Percentiles rank a stretch among this genome's conserved stretches.
Evolutionary conservation across 768 basidiomycete genomes (phyloP).

Genomic region (Jaapia argillacea): DNA sequence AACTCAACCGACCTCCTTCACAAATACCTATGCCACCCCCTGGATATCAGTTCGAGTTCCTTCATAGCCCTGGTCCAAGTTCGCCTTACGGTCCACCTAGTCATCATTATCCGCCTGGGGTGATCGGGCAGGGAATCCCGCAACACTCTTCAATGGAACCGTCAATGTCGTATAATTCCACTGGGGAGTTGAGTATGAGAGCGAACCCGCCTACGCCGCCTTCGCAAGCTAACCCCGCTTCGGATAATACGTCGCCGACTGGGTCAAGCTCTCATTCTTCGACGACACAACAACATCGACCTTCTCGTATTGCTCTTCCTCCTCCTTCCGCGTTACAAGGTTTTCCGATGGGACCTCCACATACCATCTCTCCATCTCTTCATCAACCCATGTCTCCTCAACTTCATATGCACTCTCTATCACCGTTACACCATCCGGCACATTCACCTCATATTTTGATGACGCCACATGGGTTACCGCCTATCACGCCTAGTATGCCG

Average conservation of each 20-base stretch:
- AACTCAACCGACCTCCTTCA: slow-evolving; percentile 4
- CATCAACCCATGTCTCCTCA: slow-evolving; percentile 5
- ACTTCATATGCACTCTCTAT: slow-evolving; percentile 19
- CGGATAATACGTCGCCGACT: background rate
- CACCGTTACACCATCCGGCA: slow-evolving; percentile 23
- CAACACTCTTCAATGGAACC: slow-evolving; percentile 7
- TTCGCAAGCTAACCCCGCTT: background rate
- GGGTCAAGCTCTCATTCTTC: background rate
- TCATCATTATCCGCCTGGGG: slow-evolving; percentile 7
- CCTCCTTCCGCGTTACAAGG: slow-evolving; percentile 40
- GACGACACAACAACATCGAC: background rate
- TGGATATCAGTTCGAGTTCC: slow-evolving; percentile 27
- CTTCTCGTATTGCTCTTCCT: slow-evolving; percentile 44
- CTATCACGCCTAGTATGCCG: slow-evolving; percentile 97
- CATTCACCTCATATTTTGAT: slow-evolving; percentile 19
- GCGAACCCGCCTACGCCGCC: background rate
- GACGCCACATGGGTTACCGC: slow-evolving; percentile 77
- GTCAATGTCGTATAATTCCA: slow-evolving; percentile 6
- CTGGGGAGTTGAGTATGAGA: slow-evolving; percentile 1
- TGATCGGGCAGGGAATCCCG: slow-evolving; percentile 2
- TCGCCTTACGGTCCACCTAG: slow-evolving; percentile 23
- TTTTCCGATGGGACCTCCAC: slow-evolving; percentile 18
- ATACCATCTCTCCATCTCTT: slow-evolving; percentile 14
- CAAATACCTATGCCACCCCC: slow-evolving; percentile 14
- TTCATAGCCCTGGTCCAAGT: slow-evolving; percentile 26